Evolutionary conservation across 1,139 yeast genomes (phyloP), one percentile per base, ranked within the genome.

Genomic region (Dujonia santamariae): DNA sequence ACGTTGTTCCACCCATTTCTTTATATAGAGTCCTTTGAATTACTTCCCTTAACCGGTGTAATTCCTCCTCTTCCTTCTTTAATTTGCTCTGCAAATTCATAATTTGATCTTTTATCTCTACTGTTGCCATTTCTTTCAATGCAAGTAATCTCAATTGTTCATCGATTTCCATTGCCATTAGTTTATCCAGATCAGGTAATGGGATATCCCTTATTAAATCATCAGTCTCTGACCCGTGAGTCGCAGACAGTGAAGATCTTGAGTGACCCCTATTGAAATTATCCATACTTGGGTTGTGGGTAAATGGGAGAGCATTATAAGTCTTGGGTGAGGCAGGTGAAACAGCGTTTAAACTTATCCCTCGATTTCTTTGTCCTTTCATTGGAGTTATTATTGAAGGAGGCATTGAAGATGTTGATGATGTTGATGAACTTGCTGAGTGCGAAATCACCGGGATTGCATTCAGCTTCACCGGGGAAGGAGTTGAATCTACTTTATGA

Each of bases 131-230:
- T 48, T 80, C 86, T 45, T 77, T 79, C 24, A 76, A 54, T 0
- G 85, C 85, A 36, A 80, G 55, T 11, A 72, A 52, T 38, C 84
- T 56, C 31, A 80, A 56, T 38, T 77, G 78, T n/a, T 74, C 78
- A 37, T 75, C 78, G 8, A 78, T 61, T 14, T 63, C 73, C 39
- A 67, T 49, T 4, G 43, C 38, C 8, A 40, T 40, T 16, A 68
- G 51, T 31, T 60, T 61, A 17, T 56, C 61, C 15, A 50, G 42
- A 24, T 55, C 57, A 1, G 73, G 73, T 9, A 67, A 42, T 1
- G 62, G 56, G 4, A 59, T 36, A 31, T 62, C 65, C n/a, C n/a
- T n/a, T n/a, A n/a, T 12, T 6, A 7, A 7, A n/a, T n/a, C n/a
- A n/a, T n/a, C n/a, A n/a, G n/a, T n/a, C n/a, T n/a, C n/a, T n/a